Conservation (phyloP, 116 monocot species). For the Phalaenopsis hybrid region DNA sequence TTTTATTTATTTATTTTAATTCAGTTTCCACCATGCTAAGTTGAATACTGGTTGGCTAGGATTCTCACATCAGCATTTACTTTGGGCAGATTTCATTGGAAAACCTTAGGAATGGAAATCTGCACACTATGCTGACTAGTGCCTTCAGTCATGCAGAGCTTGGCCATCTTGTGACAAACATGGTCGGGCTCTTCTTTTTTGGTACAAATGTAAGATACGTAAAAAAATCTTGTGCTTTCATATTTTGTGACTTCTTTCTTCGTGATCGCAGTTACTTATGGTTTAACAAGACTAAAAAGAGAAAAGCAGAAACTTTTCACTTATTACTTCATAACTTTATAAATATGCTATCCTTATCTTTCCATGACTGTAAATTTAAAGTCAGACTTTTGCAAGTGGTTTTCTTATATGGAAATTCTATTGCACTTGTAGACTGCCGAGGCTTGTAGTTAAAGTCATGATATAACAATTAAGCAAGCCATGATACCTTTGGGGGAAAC, state of each 20-base stretch:
- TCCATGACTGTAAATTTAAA: neutral
- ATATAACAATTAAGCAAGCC: neutral
- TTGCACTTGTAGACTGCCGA: neutral
- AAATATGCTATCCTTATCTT: no score
- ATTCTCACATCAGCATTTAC: neutral
- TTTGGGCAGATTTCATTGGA: conserved; percentile 63
- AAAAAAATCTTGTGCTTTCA: neutral
- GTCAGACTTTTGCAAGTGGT: neutral
- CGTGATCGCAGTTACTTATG: neutral
- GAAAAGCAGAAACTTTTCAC: neutral
- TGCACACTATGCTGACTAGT: conserved; percentile 80
- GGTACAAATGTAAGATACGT: conserved; percentile 59
- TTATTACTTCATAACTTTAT: neutral
- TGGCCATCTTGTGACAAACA: conserved; percentile 67
- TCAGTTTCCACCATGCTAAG: conserved; percentile 4
- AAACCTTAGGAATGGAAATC: conserved; percentile 55
- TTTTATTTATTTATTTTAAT: neutral
- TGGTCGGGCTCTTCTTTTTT: conserved; percentile 92
- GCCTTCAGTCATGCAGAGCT: conserved; percentile 82
- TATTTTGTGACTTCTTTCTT: neutral
- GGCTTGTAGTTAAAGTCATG: neutral
- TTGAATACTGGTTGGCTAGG: neutral
- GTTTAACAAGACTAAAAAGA: neutral
- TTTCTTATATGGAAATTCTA: neutral
- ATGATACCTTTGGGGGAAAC: neutral